phyloP scores from a whole-genome alignment of 345 rosid genomes.

The Geranium brycei region DNA sequence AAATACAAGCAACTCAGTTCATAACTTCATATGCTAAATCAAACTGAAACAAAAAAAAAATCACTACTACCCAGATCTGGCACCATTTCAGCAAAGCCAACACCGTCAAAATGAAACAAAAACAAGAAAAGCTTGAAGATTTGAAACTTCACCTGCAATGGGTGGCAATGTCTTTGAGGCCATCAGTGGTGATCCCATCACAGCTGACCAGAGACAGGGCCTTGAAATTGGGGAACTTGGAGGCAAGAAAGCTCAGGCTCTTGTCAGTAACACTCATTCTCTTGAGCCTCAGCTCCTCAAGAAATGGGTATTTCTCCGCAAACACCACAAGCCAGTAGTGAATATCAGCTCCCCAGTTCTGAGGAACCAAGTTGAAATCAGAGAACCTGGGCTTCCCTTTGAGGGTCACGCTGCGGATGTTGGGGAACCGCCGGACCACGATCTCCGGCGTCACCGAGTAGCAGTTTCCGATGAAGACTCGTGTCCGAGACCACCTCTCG shows the following conservation, averaged over 20 bases:
- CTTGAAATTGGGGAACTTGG: constrained; percentile 35
- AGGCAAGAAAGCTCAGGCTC: constrained; percentile 43
- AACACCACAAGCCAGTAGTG: constrained; percentile 46
- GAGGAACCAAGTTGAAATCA: constrained; percentile 56
- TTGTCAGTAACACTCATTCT: constrained; percentile 57
- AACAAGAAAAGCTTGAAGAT: not conserved
- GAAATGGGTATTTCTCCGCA: constrained; percentile 33
- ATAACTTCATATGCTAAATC: not conserved
- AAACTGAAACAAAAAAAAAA: not conserved
- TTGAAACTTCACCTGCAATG: constrained; percentile 40
- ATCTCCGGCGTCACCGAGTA: constrained; percentile 58
- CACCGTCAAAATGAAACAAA: not conserved
- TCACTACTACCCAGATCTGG: not conserved
- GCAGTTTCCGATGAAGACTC: constrained; percentile 60
- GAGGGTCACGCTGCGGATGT: constrained; percentile 38
- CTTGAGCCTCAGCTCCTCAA: constrained; percentile 55
- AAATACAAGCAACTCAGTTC: not conserved
- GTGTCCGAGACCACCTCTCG: constrained; percentile 48
- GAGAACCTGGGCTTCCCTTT: constrained; percentile 69
- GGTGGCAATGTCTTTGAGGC: constrained; percentile 41
- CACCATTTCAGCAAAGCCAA: constrained; percentile 5
- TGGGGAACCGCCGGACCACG: constrained; percentile 41
- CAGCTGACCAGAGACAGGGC: constrained; percentile 49
- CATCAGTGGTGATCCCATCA: constrained; percentile 55
- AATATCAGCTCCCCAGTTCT: constrained; percentile 58